Conservation (phyloP, 495 filamentous ascomycete genomes). For the Echria macrotheca region DNA sequence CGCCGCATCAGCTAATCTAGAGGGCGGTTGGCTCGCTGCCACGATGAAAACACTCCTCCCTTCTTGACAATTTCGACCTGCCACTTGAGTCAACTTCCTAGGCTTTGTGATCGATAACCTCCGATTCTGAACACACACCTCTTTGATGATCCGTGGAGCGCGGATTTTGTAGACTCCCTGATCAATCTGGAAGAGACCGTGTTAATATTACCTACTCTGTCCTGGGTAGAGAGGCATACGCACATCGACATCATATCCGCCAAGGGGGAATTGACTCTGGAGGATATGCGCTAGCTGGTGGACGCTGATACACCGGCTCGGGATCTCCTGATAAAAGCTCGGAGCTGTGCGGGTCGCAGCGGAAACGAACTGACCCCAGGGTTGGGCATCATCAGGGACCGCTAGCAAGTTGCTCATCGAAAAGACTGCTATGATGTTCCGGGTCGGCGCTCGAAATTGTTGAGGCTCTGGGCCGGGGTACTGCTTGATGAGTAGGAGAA, state of each 20-base stretch:
- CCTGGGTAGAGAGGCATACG: not conserved
- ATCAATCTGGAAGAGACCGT: not conserved
- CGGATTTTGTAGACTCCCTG: not conserved
- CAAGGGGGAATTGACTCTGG: not conserved
- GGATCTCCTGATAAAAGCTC: not conserved
- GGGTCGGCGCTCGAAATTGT: not conserved
- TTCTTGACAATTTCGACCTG: not conserved
- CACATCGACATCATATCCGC: not conserved
- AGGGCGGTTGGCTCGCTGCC: not conserved
- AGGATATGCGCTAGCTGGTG: not conserved
- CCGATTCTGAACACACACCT: not conserved
- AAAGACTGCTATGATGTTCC: not conserved
- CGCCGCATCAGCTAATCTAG: not conserved
- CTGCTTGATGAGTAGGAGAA: not conserved
- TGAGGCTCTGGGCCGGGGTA: not conserved
- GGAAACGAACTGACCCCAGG: not conserved
- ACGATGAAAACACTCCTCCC: not conserved
- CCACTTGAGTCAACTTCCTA: not conserved
- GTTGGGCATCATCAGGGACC: not conserved
- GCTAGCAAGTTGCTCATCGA: not conserved
- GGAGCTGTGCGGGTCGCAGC: not conserved
- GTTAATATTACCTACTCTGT: not conserved
- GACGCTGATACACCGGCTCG: not conserved
- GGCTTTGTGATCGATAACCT: not conserved
- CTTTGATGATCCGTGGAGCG: not conserved